phyloP scores from a whole-genome alignment of 1,139 yeast genomes.

The Blastobotrys persicus region DNA sequence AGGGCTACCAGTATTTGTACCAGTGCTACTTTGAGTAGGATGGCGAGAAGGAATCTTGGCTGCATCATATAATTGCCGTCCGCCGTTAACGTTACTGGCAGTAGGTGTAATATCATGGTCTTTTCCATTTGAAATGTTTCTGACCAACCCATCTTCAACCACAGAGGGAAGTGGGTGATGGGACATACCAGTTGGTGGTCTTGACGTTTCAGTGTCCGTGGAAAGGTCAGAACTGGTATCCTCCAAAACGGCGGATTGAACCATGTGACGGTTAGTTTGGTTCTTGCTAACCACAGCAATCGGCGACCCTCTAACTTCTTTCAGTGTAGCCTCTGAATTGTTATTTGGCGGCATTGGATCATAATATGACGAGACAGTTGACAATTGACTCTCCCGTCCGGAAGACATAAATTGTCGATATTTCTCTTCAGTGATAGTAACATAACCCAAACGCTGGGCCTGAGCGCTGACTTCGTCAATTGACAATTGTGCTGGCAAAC shows the following conservation, averaged over 20 bases:
- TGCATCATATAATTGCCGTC: slow-evolving; percentile 4
- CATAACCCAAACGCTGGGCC: slow-evolving; percentile 6
- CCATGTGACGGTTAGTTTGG: slow-evolving; percentile 15
- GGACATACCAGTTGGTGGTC: slow-evolving; percentile 10
- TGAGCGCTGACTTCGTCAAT: slow-evolving; percentile 4
- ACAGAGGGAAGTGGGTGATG: slow-evolving; percentile 15
- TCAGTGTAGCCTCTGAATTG: slow-evolving; percentile 20
- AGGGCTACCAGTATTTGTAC: slow-evolving; percentile 2
- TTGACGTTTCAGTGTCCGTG: slow-evolving; percentile 12
- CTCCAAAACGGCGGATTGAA: slow-evolving; percentile 27
- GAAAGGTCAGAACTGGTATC: slow-evolving; percentile 20
- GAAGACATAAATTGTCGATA: slow-evolving; percentile 3
- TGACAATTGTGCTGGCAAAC: background rate
- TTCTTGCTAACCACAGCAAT: slow-evolving; percentile 22
- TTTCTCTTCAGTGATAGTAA: slow-evolving; percentile 7
- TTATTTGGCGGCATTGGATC: slow-evolving; percentile 8
- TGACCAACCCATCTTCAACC: slow-evolving; percentile 16
- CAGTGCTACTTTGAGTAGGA: slow-evolving; percentile 1
- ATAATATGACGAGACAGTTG: slow-evolving; percentile 5
- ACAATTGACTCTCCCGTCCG: slow-evolving; percentile 7
- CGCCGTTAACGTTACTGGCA: slow-evolving; percentile 1
- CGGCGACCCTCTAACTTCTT: slow-evolving; percentile 27
- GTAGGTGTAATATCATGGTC: slow-evolving; percentile 6
- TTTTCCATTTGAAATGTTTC: slow-evolving; percentile 8
- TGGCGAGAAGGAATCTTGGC: slow-evolving; percentile 4